These are phyloP conservation scores for Xylaria digitata DNA, from an alignment of 2,329 filamentous ascomycete species.

Conservation along the genomic window DNA sequence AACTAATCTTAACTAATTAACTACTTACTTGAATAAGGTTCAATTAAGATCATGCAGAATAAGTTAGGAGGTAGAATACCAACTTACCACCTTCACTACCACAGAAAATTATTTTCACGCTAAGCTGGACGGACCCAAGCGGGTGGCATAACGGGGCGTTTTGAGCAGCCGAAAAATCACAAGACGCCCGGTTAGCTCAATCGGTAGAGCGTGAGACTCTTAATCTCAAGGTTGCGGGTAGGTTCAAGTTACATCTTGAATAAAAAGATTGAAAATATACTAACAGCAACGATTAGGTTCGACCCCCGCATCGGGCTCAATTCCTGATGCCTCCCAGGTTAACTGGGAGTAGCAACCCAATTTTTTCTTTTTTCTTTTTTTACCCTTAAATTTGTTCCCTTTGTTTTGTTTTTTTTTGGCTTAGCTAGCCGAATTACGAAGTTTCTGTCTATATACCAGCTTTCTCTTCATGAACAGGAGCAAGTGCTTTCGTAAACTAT, in stretches of 20 bases:
- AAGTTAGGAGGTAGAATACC: no score
- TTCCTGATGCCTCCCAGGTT: slow-evolving; percentile 50
- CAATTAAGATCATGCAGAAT: no score
- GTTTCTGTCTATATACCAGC: no score
- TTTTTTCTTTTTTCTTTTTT: slow-evolving; percentile 12
- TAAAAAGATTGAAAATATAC: not conserved
- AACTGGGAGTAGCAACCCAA: slow-evolving; percentile 17
- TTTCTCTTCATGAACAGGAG: no score
- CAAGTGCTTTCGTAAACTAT: no score
- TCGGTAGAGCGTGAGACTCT: slow-evolving; percentile 80
- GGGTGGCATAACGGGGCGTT: not conserved
- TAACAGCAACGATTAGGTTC: slow-evolving; percentile 43
- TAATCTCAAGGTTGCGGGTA: slow-evolving; percentile 57
- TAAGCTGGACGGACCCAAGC: not conserved
- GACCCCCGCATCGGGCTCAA: slow-evolving; percentile 62
- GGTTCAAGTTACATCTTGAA: slow-evolving; percentile 1
- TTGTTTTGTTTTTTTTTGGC: no score
- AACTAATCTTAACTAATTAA: no score
- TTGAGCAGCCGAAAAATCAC: not conserved
- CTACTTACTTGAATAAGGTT: no score
- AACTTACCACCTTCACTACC: no score
- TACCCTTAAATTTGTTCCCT: not conserved
- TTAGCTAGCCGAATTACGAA: no score
- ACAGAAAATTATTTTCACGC: no score
- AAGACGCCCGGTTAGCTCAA: slow-evolving; percentile 69